Evolutionary conservation across 441 rosid species (phyloP), one percentile per base, ranked within the genome.

Genomic region (Hura crepitans): DNA sequence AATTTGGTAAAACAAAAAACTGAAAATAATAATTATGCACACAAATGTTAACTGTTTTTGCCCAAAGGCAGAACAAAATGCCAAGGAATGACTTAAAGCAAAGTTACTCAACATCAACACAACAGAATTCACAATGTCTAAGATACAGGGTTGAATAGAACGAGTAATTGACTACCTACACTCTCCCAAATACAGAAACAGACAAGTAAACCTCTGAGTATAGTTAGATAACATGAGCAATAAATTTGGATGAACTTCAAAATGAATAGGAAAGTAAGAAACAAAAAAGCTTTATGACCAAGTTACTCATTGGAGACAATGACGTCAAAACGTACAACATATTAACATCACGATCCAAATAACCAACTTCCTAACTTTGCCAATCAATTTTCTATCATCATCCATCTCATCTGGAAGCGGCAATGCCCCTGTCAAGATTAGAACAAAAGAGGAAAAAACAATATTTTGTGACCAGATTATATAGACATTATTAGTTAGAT

Each of bases 401-500:
- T 45, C 30, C 30, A 65, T 18, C 59, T 2, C 30, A 55, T 54
- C 47, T 42, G 39, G 45, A 6, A 59, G 50, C 25, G 13, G 35
- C 28, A 50, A 17, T 6, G 22, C 3, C 56, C n/a, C 12, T 18
- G 43, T 9, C 23, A 25, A 22, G 39, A 6, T 6, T 22, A 28
- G 13, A 31, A 22, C 15, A 49, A 15, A 50, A 14, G 28, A 66
- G 45, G 58, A 49, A 57, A 50, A 39, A 61, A 46, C 6, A 62
- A 66, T 28, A 68, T 33, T 23, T 55, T 47, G 69, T 35, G 51
- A 22, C 71, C 61, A 57, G 37, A 67, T 45, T 71, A 72, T 68
- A 55, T 55, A 57, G 46, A 45, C 56, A 65, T 67, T 71, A 70
- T 70, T 78, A 63, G 65, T 62, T 42, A 46, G 68, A 57, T 57